These are phyloP conservation scores for Ceratocystis ficicola DNA, from an alignment of 2,329 filamentous ascomycete genomes.

Conservation along the genomic window DNA sequence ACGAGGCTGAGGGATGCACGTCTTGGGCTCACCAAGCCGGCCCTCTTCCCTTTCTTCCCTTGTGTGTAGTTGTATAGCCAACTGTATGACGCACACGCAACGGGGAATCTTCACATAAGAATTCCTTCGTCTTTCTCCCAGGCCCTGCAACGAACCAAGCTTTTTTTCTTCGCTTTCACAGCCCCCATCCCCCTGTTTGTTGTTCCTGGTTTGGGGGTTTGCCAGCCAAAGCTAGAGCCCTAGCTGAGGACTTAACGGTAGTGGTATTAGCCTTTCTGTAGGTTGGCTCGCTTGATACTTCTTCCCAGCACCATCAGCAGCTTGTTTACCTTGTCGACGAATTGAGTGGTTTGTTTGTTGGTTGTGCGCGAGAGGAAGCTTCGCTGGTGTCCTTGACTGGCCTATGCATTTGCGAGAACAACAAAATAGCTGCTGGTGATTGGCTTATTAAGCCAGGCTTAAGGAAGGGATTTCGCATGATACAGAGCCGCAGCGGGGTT, in stretches of 20 bases:
- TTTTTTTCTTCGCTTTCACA: conserved; percentile 8
- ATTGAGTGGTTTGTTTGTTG: neutral
- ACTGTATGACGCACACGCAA: neutral
- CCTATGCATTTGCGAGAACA: neutral
- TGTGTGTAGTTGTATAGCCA: neutral
- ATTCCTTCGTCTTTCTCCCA: neutral
- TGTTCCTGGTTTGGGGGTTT: neutral
- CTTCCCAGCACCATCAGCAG: neutral
- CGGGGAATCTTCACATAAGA: neutral
- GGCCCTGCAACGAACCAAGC: neutral
- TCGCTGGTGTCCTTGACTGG: neutral
- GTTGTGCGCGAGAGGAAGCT: neutral
- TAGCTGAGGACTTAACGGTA: neutral
- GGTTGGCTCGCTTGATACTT: neutral
- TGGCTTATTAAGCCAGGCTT: neutral
- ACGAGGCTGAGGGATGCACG: neutral
- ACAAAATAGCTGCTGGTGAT: neutral
- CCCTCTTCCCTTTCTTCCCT: neutral
- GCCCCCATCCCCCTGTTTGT: neutral
- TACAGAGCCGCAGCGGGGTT: neutral
- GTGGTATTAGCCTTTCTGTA: neutral
- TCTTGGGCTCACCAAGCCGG: neutral
- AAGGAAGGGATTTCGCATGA: neutral
- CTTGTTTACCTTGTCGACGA: neutral
- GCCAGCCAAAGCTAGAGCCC: neutral